Evolutionary conservation across 306 rosid species (phyloP), one percentile per base, ranked within the genome.

Genomic region (Prunus mongolica): DNA sequence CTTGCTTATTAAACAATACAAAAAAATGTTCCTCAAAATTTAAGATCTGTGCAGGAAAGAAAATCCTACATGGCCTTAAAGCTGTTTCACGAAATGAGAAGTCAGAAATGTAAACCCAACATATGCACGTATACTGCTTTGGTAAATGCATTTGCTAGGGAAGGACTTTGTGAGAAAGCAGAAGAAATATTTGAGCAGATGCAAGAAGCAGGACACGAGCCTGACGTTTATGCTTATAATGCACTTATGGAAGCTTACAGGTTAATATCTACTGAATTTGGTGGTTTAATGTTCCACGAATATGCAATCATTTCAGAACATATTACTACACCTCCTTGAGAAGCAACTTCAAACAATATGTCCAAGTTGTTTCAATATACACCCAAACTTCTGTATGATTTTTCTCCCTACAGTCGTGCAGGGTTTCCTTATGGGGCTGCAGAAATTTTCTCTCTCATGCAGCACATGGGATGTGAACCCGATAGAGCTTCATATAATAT

Each of bases 401-500:
- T 64, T 79, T 85, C 76, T 54, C 47, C 18, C 54, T 16, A 79
- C 87, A 95, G 99, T 73, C 97, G 99, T 75, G 97, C 96, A 85
- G 92, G 97, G 47, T 92, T 83, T 82, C 96, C 99, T 72, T 81
- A 88, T 34, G 99, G 96, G 11, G 96, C 99, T 49, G 93, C 97
- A 41, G 99, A 95, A 77, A 90, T 92, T 20, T 95, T 95, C 72
- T 95, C 99, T 61, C 87, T 95, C 27, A 90, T 92, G 97, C 96
- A 89, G 85, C 97, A 92, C 80, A 92, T 92, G 97, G 97, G 97
- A 56, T 92, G 97, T 88, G 99, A 95, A 88, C 97, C 99, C 50
- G 96, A 95, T 88, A 87, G 93, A 85, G 99, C 97, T 34, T 92
- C 96, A 61, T 89, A 90, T 79, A 95, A 90, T 71, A 95, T 95